Base-by-base conservation (phyloP, 306 rosid species). In the Acacia melanoxylon region DNA sequence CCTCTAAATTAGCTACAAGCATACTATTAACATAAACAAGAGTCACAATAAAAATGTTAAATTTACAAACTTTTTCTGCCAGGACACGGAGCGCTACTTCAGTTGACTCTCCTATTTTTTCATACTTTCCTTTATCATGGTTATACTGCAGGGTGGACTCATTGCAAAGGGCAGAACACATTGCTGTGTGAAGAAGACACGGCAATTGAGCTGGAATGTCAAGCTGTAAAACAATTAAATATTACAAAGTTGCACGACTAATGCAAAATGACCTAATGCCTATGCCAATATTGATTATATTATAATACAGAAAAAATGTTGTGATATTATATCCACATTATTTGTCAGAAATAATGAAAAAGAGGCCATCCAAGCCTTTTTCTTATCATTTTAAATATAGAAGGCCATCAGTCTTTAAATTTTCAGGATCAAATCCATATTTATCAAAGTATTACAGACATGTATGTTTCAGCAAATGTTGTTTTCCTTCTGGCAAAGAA, bases 21-120 rank as follows among this genome's bases (percentile, higher is more conserved):
- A 61, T 54, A 46, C 40, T 12, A 19, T 49, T 31, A 20, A 80
- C 35, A 42, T 66, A 80, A 72, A 76, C 20, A 78, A 58, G 79
- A 81, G 84, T 58, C 69, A 77, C 48, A 59, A 71, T 61, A 71
- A 66, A 86, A 68, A 70, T 8, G 80, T 78, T 52, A 80, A 61
- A 80, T 48, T 76, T 69, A 82, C 76, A 44, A 74, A 93, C 99
- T 98, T 95, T 95, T 83, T 95, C 99, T 33, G 91, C 91, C 76
- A 95, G 88, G 81, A 92, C 99, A 42, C 99, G 98, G 66, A 95
- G 90, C 83, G 99, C 99, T 78, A 95, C 99, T 91, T 95, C 99
- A 74, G 99, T 95, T 65, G 99, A 95, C 91, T 95, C 99, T n/a
- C 99, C 99, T 88, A 95, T 95, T 84, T 93, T 95, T 91, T 95